A percentile compares a stretch with the other conserved stretches of the same genome.
Evolutionary conservation across 1,139 yeast genomes (phyloP).

Genomic region (Magnusiomyces tetraspermus): DNA sequence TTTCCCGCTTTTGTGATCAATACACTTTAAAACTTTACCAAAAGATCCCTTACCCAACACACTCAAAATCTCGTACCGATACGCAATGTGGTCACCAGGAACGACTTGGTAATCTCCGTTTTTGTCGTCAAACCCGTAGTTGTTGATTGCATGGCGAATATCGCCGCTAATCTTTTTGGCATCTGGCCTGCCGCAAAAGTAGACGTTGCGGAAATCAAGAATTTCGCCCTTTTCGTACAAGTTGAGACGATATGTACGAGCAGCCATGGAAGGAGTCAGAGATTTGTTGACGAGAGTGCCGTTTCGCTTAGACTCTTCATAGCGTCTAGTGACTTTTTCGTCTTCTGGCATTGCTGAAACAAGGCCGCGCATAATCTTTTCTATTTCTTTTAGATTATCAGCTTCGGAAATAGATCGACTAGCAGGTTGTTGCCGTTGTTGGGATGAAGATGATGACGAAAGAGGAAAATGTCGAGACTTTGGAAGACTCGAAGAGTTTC

Average conservation of each 20-base stretch:
- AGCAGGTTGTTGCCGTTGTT: neutral
- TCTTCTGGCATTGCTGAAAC: constrained; percentile 18
- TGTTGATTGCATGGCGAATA: constrained; percentile 33
- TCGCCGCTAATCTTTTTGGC: constrained; percentile 33
- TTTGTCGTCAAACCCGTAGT: constrained; percentile 68
- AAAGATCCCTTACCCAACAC: constrained; percentile 74
- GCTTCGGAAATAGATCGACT: neutral
- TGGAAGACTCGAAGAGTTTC: no score
- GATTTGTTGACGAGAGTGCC: constrained; percentile 14
- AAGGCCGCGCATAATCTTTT: constrained; percentile 18
- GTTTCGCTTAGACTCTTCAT: constrained; percentile 11
- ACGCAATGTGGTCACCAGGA: constrained; percentile 65
- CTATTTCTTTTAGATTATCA: constrained; percentile 13
- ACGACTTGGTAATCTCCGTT: constrained; percentile 52
- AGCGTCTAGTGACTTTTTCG: constrained; percentile 7
- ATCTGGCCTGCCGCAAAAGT: constrained; percentile 34
- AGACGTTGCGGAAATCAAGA: constrained; percentile 35
- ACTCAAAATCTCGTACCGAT: constrained; percentile 53
- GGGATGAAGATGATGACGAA: no score
- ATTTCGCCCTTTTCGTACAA: constrained; percentile 48
- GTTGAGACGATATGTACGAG: constrained; percentile 24
- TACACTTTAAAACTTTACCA: constrained; percentile 67
- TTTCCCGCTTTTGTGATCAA: constrained; percentile 52
- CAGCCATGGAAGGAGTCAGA: constrained; percentile 21
- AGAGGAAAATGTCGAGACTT: no score